Percentiles rank a stretch among this genome's conserved stretches.
These are phyloP conservation scores for Eudorina sp. DNA, from an alignment of 139 green algal species.

Conservation along the genomic window DNA sequence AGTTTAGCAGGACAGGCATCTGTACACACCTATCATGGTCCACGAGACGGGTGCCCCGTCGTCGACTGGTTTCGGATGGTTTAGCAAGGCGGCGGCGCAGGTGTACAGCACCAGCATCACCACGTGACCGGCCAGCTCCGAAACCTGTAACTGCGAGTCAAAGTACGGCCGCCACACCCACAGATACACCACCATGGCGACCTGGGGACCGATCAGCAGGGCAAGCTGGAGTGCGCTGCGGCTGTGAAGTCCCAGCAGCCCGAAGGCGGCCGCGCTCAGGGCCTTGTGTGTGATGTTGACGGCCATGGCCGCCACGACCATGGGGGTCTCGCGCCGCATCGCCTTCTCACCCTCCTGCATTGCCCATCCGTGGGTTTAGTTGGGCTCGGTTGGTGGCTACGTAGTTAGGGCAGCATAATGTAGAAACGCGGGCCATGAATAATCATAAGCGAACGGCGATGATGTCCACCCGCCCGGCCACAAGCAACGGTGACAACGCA, in stretches of 20 bases:
- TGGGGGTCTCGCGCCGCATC: conserved; percentile 2
- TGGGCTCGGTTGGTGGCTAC: too few species aligned
- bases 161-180: not conserved
- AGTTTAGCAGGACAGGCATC: too few species aligned
- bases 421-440: too few species aligned
- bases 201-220: not conserved
- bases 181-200: conserved; percentile 6
- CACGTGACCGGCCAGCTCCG: conserved; percentile 5
- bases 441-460: too few species aligned
- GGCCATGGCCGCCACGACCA: not conserved
- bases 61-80: too few species aligned
- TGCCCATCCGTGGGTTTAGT: too few species aligned
- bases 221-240: not conserved
- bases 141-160: not conserved
- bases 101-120: conserved; percentile 11
- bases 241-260: not conserved
- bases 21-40: too few species aligned
- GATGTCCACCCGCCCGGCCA: too few species aligned
- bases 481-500: too few species aligned
- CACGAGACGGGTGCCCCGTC: too few species aligned
- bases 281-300: conserved; percentile 27
- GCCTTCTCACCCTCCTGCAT: not conserved
- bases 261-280: not conserved
- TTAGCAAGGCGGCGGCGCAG: not conserved
- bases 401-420: too few species aligned